These are phyloP conservation scores for Pythium scleroteichum DNA, from an alignment of 352 stramenopile species.

Conservation along the genomic window DNA sequence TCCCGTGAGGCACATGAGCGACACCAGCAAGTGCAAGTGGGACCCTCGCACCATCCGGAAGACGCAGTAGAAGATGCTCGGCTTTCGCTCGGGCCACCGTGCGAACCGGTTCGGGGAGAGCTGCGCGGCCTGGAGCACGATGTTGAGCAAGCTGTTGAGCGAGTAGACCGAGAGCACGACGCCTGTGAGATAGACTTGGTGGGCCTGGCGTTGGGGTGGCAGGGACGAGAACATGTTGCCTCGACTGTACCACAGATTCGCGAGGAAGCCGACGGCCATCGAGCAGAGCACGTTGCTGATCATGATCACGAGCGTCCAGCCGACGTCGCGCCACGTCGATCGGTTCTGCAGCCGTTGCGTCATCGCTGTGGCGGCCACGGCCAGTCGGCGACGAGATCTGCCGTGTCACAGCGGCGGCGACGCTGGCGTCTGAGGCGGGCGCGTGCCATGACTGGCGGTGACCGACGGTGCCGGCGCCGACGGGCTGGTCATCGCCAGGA, in stretches of 20 bases:
- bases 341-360: too few species aligned
- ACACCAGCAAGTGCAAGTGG: neutral
- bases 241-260: neutral
- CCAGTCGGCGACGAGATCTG: too few species aligned
- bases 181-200: neutral
- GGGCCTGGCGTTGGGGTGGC: neutral
- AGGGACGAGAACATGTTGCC: conserved; percentile 11
- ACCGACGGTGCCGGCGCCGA: too few species aligned
- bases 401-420: too few species aligned
- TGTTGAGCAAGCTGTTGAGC: neutral
- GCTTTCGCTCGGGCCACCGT: neutral
- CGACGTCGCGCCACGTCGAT: neutral
- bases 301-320: conserved; percentile 5
- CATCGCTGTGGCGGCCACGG: too few species aligned
- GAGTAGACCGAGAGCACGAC: conserved; percentile 3
- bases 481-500: too few species aligned
- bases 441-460: too few species aligned
- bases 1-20: neutral
- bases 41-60: neutral
- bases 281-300: neutral
- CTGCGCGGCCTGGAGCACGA: neutral
- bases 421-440: too few species aligned
- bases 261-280: conserved; percentile 3
- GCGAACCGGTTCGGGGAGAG: conserved; percentile 6
- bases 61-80: conserved; percentile 3